Evolutionary conservation across 768 basidiomycete species (phyloP).

Genomic region (Floccularia luteovirens): DNA sequence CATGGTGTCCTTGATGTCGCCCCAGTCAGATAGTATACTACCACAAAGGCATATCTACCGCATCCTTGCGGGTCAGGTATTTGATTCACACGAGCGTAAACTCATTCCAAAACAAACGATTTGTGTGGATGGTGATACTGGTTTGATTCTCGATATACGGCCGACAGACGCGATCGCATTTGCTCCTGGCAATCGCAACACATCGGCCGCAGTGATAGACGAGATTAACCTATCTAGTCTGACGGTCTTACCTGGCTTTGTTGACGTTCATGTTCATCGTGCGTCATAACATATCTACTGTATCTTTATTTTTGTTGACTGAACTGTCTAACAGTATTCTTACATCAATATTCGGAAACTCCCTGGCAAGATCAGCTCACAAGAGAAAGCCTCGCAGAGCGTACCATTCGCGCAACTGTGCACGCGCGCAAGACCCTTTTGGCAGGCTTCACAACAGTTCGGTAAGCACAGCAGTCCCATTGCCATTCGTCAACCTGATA

Average conservation of each 20-base stretch:
- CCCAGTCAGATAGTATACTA: not conserved
- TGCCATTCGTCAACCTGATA: not conserved
- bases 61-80: slow-evolving; percentile 39
- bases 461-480: slow-evolving; percentile 25
- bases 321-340: slow-evolving; percentile 33
- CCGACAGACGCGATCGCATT: slow-evolving; percentile 2
- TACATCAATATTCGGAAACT: slow-evolving; percentile 53
- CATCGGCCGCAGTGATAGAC: slow-evolving; percentile 3
- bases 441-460: slow-evolving; percentile 58
- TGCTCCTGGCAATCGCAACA: not conserved
- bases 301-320: not conserved
- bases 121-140: slow-evolving; percentile 34
- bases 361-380: slow-evolving; percentile 58
- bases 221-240: slow-evolving; percentile 33
- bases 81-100: slow-evolving; percentile 34
- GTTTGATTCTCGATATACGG: slow-evolving; percentile 39
- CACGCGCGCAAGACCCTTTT: slow-evolving; percentile 51
- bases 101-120: slow-evolving; percentile 39
- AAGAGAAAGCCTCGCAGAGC: slow-evolving; percentile 48
- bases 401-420: slow-evolving; percentile 51
- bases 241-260: slow-evolving; percentile 50
- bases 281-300: slow-evolving; percentile 1
- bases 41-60: slow-evolving; percentile 7
- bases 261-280: slow-evolving; percentile 53
- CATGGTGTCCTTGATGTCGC: too few relatives aligned